Conservation (phyloP, 306 rosid genomes). For the Canavalia gladiata region DNA sequence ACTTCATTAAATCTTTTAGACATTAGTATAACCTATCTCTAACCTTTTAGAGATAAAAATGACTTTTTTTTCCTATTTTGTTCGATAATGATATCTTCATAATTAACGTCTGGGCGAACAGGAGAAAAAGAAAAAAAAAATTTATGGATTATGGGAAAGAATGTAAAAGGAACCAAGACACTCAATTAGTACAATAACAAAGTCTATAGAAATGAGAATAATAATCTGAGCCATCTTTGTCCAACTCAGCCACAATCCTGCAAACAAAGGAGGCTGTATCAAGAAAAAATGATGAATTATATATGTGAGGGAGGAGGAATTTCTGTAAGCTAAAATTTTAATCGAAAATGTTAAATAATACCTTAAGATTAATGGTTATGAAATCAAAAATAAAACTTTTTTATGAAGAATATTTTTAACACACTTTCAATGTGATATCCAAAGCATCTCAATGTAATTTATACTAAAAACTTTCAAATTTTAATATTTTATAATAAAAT, state of each 20-base stretch:
- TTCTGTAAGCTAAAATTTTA: background rate
- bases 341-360: too few relatives aligned
- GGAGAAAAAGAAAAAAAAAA: background rate
- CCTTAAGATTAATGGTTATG: too few relatives aligned
- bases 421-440: too few relatives aligned
- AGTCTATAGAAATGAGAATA: slow-evolving; percentile 25
- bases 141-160: background rate
- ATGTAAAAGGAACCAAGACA: background rate
- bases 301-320: background rate
- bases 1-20: too few relatives aligned
- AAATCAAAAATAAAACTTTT: too few relatives aligned
- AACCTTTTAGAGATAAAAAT: too few relatives aligned
- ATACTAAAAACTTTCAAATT: too few relatives aligned
- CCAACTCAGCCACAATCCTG: slow-evolving; percentile 43
- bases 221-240: slow-evolving; percentile 20
- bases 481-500: too few relatives aligned
- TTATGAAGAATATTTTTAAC: too few relatives aligned
- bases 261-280: slow-evolving; percentile 4
- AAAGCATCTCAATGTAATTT: too few relatives aligned
- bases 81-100: background rate
- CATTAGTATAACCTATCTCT: too few relatives aligned
- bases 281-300: background rate
- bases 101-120: background rate
- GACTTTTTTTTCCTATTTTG: background rate
- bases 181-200: slow-evolving; percentile 28